Evolutionary conservation across 306 rosid genomes (phyloP).

Genomic region (Psophocarpus tetragonolobus): DNA sequence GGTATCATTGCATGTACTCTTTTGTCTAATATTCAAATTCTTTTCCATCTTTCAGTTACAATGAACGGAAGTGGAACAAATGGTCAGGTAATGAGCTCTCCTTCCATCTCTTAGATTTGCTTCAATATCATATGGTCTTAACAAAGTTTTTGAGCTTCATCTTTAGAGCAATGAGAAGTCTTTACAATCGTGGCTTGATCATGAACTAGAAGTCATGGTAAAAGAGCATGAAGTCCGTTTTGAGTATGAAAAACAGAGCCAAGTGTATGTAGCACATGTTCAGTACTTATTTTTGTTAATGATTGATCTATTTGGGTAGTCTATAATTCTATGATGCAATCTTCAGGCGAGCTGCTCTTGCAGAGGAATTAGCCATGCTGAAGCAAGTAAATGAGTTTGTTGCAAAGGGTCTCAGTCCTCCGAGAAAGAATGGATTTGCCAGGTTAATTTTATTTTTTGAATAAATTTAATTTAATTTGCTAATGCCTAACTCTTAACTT

Average conservation of each 20-base stretch:
- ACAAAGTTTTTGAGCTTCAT: conserved; percentile 41
- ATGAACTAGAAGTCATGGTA: conserved; percentile 97
- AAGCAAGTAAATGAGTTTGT: conserved; percentile 92
- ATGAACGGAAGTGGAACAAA: conserved; percentile 76
- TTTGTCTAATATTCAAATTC: conserved; percentile 32
- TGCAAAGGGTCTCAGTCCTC: conserved; percentile 94
- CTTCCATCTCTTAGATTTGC: conserved; percentile 29
- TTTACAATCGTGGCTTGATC: conserved; percentile 96
- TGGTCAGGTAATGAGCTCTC: conserved; percentile 72
- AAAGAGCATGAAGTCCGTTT: conserved; percentile 98
- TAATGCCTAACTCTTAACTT: conserved; percentile 6
- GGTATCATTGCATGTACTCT: conserved; percentile 22
- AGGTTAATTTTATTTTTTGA: conserved; percentile 44
- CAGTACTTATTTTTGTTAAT: conserved; percentile 6
- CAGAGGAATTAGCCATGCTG: conserved; percentile 92
- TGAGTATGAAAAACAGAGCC: conserved; percentile 98
- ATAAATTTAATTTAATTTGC: conserved; percentile 23
- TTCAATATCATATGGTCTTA: conserved; percentile 24
- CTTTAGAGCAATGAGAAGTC: conserved; percentile 88
- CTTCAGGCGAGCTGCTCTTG: conserved; percentile 95
- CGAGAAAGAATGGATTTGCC: conserved; percentile 86
- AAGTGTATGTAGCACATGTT: conserved; percentile 71
- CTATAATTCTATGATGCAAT: conserved; percentile 36
- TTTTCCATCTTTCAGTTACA: conserved; percentile 60
- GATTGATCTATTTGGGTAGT: conserved; percentile 30